phyloP scores from a whole-genome alignment of 306 rosid species.

The Erythrophleum fordii region DNA sequence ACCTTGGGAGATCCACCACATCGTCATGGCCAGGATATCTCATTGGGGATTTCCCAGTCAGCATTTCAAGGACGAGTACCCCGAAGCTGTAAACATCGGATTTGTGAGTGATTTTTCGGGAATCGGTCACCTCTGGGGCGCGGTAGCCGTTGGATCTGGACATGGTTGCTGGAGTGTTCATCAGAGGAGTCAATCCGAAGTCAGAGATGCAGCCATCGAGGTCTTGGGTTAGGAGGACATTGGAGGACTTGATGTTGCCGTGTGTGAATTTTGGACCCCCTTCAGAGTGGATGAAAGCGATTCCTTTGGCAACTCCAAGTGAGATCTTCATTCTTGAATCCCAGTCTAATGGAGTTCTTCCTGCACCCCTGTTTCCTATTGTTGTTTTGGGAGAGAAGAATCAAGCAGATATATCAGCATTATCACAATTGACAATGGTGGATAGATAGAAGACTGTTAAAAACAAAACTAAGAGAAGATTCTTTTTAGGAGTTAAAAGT shows the following conservation, averaged over 20 bases:
- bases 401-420: constrained; percentile 11
- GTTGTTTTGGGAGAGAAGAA: constrained; percentile 28
- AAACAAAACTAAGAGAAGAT: not conserved
- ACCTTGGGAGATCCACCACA: constrained; percentile 77
- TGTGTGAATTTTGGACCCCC: constrained; percentile 64
- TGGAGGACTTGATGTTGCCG: constrained; percentile 82
- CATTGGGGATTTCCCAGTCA: constrained; percentile 70
- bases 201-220: constrained; percentile 67
- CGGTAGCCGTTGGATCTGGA: constrained; percentile 65
- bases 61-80: constrained; percentile 77
- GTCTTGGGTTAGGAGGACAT: constrained; percentile 69
- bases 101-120: constrained; percentile 63
- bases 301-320: constrained; percentile 66
- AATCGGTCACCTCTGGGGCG: constrained; percentile 71
- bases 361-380: constrained; percentile 63
- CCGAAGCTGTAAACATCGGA: constrained; percentile 84
- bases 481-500: not conserved
- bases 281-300: constrained; percentile 66
- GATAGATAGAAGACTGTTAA: not conserved
- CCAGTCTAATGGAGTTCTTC: constrained; percentile 73
- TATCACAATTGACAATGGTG: not conserved
- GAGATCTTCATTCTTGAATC: constrained; percentile 69
- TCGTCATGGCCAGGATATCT: constrained; percentile 62
- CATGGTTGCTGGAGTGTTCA: constrained; percentile 62
- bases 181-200: constrained; percentile 63